Evolutionary conservation across 495 filamentous ascomycete species (phyloP), one percentile per base, ranked within the genome.

Genomic region (Aspergillus heteromorphus): DNA sequence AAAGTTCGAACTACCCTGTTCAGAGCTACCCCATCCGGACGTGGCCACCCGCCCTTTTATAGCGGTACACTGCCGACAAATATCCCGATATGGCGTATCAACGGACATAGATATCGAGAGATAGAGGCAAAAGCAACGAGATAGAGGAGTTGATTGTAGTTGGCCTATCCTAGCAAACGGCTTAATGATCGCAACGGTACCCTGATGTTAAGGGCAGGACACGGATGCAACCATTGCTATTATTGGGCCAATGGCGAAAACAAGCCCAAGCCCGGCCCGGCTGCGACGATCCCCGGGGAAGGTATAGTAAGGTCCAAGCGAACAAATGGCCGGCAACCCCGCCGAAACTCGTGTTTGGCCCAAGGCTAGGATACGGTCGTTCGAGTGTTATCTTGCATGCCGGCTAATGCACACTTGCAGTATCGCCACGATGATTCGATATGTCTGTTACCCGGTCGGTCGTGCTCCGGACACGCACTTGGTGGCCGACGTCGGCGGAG

Each of bases 351-450:
- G 42, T 49, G 17, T 47, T 31, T 31, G 17, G 36, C 30, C 16
- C 34, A 48, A 49, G 45, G 19, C 25, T 19, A 52, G 40, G 34
- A 14, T 9, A 13, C n/a, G 34, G 34, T 13, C 34, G n/a, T 38
- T 38, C 20, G 34, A 45, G 87, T 1, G 85, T 87, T 63, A 91
- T 89, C n/a, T 83, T 16, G 13, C 29, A 17, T 48, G 21, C 0
- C 1, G 9, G 17, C 45, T 48, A 48, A 31, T 47, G 21, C 82
- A 65, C 89, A 85, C 60, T 84, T 9, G 11, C 10, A 9, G 13
- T 14, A 38, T 36, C 31, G 34, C 13, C 4, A 87, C 29, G 88
- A 87, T 73, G 90, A 91, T 76, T 87, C 76, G 57, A 89, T 85
- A 87, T 67, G 89, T 4, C 34, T 10, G 14, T 13, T 2, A 1